Percentiles rank a stretch among this genome's conserved stretches.
Conservation (phyloP, 2,329 filamentous ascomycete species). For the Ophiostoma fasciatum region DNA sequence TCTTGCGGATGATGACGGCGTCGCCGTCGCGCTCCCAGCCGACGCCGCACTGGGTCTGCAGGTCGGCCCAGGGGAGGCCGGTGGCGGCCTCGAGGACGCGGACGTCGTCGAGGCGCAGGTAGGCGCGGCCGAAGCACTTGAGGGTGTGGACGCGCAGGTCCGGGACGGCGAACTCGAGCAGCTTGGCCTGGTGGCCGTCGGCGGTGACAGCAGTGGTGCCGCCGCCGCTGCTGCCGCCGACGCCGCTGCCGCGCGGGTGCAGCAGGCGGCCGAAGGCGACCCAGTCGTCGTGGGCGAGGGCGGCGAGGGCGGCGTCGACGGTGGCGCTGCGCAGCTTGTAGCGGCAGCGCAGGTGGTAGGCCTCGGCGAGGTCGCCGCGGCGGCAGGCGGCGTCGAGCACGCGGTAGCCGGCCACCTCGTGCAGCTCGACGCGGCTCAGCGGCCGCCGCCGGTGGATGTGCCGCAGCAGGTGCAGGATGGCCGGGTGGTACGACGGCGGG, state of each 20-base stretch:
- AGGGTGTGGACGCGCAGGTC: slow-evolving; percentile 61
- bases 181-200: slow-evolving; percentile 62
- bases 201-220: too few species aligned
- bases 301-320: slow-evolving; percentile 51
- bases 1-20: slow-evolving; percentile 59
- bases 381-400: slow-evolving; percentile 84
- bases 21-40: slow-evolving; percentile 70
- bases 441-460: slow-evolving; percentile 53
- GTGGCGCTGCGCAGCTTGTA: slow-evolving; percentile 52
- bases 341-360: slow-evolving; percentile 48
- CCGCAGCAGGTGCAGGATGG: slow-evolving; percentile 64
- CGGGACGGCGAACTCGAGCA: slow-evolving; percentile 71
- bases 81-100: slow-evolving; percentile 54
- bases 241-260: slow-evolving; percentile 21
- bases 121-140: slow-evolving; percentile 74
- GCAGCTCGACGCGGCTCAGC: slow-evolving; percentile 55
- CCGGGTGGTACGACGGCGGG: slow-evolving; percentile 80
- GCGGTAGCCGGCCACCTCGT: slow-evolving; percentile 67
- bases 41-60: slow-evolving; percentile 55
- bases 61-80: slow-evolving; percentile 54
- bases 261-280: slow-evolving; percentile 59
- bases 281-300: slow-evolving; percentile 72
- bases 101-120: slow-evolving; percentile 53
- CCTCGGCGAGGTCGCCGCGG: slow-evolving; percentile 57
- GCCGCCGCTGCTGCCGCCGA: slow-evolving; percentile 12